Evolutionary conservation across 73 alveolate genomes (phyloP).

Genomic region (Paramecium pentaurelia): DNA sequence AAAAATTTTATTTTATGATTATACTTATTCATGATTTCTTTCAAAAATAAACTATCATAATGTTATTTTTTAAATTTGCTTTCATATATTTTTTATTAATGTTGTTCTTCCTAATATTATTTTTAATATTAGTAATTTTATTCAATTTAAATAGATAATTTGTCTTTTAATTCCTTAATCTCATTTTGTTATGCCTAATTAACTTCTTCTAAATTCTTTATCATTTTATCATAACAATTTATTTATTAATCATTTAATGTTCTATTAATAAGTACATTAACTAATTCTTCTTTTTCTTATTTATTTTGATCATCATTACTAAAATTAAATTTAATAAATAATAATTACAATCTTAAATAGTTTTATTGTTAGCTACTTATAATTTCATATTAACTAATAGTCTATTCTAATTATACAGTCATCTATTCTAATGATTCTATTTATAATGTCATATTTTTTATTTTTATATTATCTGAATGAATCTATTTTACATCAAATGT

Average conservation of each 20-base stretch:
- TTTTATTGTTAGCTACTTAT: not conserved
- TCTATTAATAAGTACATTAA: not conserved
- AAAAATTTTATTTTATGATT: not conserved
- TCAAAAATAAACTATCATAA: constrained; percentile 10
- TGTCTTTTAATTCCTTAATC: not conserved
- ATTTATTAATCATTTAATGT: not conserved
- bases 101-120: not conserved
- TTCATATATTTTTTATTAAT: not conserved
- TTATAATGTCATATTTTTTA: not conserved
- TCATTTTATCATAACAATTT: not conserved
- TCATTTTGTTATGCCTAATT: not conserved
- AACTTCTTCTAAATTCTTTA: constrained; percentile 16
- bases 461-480: not conserved
- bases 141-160: not conserved
- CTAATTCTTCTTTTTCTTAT: constrained; percentile 44
- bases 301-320: constrained; percentile 14
- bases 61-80: constrained; percentile 3
- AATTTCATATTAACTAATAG: not conserved
- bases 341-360: not conserved
- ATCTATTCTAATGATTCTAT: constrained; percentile 38
- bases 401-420: constrained; percentile 27
- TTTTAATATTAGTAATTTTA: not conserved
- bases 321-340: not conserved
- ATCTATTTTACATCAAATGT: constrained; percentile 4
- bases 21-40: constrained; percentile 22